Evolutionary conservation across 805 yeast species (phyloP).

Genomic region (Candida mattraensis): DNA sequence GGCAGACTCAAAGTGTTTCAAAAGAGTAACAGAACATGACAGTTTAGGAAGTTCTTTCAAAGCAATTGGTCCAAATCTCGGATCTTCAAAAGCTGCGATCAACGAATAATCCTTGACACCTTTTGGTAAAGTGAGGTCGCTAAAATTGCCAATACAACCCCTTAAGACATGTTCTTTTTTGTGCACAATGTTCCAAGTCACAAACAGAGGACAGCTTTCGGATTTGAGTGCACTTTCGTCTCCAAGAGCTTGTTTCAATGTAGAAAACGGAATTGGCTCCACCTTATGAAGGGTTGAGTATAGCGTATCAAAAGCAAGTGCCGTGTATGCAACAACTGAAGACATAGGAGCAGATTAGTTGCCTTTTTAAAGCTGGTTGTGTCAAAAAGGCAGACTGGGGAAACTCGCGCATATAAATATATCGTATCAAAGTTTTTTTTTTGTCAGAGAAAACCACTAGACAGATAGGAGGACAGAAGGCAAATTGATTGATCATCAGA

Average conservation of each 20-base stretch:
- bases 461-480: no score
- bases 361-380: not conserved
- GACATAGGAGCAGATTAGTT: conserved; percentile 7
- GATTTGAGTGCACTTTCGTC: conserved; percentile 6
- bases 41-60: conserved; percentile 52
- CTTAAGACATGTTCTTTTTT: conserved; percentile 46
- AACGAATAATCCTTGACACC: conserved; percentile 67
- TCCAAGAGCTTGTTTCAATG: conserved; percentile 15
- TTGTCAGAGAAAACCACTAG: no score
- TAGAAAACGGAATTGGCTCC: conserved; percentile 13
- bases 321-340: conserved; percentile 35
- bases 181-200: conserved; percentile 70
- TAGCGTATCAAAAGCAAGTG: conserved; percentile 41
- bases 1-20: conserved; percentile 56
- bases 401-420: no score
- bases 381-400: no score
- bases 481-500: no score
- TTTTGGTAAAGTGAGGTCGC: conserved; percentile 45
- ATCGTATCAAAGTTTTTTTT: no score
- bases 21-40: conserved; percentile 61
- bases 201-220: conserved; percentile 63
- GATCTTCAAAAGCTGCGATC: conserved; percentile 73
- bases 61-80: conserved; percentile 69
- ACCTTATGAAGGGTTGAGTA: conserved; percentile 28
- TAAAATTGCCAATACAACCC: conserved; percentile 94